Percentiles rank a stretch among this genome's conserved stretches.
Conservation (phyloP, 2,329 filamentous ascomycete species). For the Cladosporium sp. region DNA sequence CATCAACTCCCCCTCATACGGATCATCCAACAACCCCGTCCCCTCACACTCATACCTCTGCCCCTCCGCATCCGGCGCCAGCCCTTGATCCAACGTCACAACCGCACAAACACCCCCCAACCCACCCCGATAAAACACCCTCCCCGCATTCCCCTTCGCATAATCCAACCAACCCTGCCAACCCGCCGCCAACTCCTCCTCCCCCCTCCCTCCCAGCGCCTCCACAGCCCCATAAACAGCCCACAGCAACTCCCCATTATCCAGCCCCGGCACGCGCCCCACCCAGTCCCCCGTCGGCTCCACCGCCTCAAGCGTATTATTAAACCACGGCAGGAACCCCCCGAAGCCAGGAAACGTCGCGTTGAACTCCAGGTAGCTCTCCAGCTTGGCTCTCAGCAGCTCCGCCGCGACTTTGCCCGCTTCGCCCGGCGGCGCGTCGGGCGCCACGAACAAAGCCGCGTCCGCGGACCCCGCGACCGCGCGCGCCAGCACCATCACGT, state of each 20-base stretch:
- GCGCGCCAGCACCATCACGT: slow-evolving; percentile 41
- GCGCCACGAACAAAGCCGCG: slow-evolving; percentile 36
- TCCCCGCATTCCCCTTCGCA: slow-evolving; percentile 32
- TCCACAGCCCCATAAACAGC: slow-evolving; percentile 38
- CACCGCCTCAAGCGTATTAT: slow-evolving; percentile 20
- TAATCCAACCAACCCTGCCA: slow-evolving; percentile 41
- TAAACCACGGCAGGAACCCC: slow-evolving; percentile 38
- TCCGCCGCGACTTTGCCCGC: background rate
- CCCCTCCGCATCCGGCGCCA: slow-evolving; percentile 24
- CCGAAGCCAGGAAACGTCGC: slow-evolving; percentile 38
- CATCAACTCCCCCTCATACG: slow-evolving; percentile 41
- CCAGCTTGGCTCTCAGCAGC: slow-evolving; percentile 29
- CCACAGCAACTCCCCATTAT: slow-evolving; percentile 42
- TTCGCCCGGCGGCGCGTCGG: background rate
- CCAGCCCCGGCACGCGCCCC: slow-evolving; percentile 35
- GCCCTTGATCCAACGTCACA: slow-evolving; percentile 32
- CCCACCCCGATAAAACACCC: slow-evolving; percentile 32
- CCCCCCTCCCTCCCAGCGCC: slow-evolving; percentile 24
- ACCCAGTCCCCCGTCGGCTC: slow-evolving; percentile 33
- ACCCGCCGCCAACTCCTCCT: slow-evolving; percentile 27
- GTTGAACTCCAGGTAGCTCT: slow-evolving; percentile 38
- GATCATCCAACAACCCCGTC: slow-evolving; percentile 33
- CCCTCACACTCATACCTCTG: slow-evolving; percentile 35
- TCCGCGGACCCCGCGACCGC: slow-evolving; percentile 34
- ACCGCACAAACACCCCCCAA: slow-evolving; percentile 38